Evolutionary conservation across 2,329 filamentous ascomycete species (phyloP).

Genomic region (Xylariaceae sp.): DNA sequence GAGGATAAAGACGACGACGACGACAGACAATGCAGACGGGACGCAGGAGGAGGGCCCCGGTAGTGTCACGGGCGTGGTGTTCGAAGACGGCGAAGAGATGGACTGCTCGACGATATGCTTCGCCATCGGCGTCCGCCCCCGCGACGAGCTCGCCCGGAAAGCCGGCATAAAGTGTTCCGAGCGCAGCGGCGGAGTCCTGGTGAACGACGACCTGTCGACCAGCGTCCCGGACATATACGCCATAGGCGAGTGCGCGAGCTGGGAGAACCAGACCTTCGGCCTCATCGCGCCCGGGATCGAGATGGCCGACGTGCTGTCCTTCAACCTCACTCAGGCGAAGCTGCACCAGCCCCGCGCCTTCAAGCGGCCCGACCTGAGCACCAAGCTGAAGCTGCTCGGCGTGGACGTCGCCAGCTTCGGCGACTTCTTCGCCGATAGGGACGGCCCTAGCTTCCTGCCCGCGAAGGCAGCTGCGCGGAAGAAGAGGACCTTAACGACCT

Average conservation of each 20-base stretch:
- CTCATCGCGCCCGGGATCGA: slow-evolving; percentile 86
- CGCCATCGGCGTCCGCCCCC: slow-evolving; percentile 76
- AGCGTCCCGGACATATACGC: slow-evolving; percentile 72
- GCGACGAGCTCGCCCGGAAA: slow-evolving; percentile 68
- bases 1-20: slow-evolving; percentile 62
- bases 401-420: slow-evolving; percentile 92
- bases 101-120: slow-evolving; percentile 81
- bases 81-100: slow-evolving; percentile 75
- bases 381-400: slow-evolving; percentile 82
- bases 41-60: not conserved
- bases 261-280: slow-evolving; percentile 80
- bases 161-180: slow-evolving; percentile 68
- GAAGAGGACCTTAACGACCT: slow-evolving; percentile 40
- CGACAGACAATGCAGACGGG: too few species aligned
- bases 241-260: slow-evolving; percentile 86
- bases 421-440: slow-evolving; percentile 85
- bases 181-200: slow-evolving; percentile 69
- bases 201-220: slow-evolving; percentile 63
- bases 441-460: slow-evolving; percentile 73
- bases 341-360: slow-evolving; percentile 64
- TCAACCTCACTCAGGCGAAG: slow-evolving; percentile 82
- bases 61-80: slow-evolving; percentile 65
- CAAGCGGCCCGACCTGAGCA: slow-evolving; percentile 81
- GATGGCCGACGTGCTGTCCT: slow-evolving; percentile 87
- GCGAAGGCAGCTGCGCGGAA: slow-evolving; percentile 44